Percentiles rank a stretch among this genome's conserved stretches.
Evolutionary conservation across 23 red algal species (phyloP).

Genomic region (Gracilaria caudata): DNA sequence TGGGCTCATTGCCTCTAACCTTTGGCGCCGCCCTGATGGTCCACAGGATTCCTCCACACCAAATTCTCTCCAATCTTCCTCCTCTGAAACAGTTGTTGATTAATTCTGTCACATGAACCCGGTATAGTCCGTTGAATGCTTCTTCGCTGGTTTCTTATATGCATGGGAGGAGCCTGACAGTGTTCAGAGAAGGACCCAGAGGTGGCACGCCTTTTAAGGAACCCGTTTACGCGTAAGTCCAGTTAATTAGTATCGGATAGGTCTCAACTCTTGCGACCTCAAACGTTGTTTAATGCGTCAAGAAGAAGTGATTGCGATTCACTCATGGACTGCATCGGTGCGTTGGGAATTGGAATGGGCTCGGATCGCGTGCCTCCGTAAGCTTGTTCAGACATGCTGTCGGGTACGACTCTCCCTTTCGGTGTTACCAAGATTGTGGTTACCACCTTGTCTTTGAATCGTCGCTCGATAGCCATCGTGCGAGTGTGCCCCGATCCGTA

Average conservation of each 20-base stretch:
- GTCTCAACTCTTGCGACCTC: constrained; percentile 19
- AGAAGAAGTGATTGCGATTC: constrained; percentile 67
- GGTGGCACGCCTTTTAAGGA: neutral
- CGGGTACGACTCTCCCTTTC: constrained; percentile 5
- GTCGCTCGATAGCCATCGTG: constrained; percentile 44
- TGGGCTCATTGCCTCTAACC: neutral
- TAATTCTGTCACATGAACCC: neutral
- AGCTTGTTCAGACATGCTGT: constrained; percentile 2
- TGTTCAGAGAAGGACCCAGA: neutral
- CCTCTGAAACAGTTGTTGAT: neutral
- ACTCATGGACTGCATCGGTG: constrained; percentile 34
- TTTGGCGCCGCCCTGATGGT: neutral
- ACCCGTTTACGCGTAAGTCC: neutral
- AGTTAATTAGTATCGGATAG: constrained; percentile 3
- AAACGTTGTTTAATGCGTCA: constrained; percentile 69
- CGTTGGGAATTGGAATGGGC: constrained; percentile 32
- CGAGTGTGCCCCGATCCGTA: constrained; percentile 48
- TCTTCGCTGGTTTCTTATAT: neutral
- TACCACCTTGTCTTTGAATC: constrained; percentile 60
- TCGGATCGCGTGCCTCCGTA: constrained; percentile 7
- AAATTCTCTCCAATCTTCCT: neutral
- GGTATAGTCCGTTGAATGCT: neutral
- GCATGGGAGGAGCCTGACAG: neutral
- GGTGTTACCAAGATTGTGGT: constrained; percentile 52
- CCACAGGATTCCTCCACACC: neutral